Evolutionary conservation across 805 yeast genomes (phyloP).

Genomic region (Pichia cephalocereana): DNA sequence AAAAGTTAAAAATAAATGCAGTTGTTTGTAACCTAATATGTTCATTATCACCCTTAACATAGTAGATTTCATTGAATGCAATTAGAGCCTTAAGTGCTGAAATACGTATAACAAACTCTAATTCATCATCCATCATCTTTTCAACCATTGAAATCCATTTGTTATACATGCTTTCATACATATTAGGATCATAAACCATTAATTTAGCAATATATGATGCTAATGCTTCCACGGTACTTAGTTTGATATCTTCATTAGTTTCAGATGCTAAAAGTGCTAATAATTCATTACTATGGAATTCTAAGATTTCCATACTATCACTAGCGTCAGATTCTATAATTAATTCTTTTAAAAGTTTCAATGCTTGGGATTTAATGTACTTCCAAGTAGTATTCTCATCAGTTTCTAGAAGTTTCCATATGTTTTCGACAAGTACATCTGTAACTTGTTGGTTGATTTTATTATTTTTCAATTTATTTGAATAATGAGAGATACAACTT

Average conservation of each 20-base stretch:
- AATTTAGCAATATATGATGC: slow-evolving; percentile 32
- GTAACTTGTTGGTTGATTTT: not conserved
- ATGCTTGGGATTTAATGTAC: slow-evolving; percentile 34
- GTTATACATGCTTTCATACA: slow-evolving; percentile 10
- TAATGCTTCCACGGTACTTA: slow-evolving; percentile 41
- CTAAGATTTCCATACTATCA: not conserved
- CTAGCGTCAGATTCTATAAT: slow-evolving; percentile 4
- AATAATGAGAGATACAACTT: slow-evolving; percentile 29
- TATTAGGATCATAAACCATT: not conserved
- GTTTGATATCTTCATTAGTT: slow-evolving; percentile 26
- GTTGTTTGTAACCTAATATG: slow-evolving; percentile 2
- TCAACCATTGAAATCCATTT: slow-evolving; percentile 24
- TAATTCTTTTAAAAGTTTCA: slow-evolving; percentile 26
- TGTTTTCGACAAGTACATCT: slow-evolving; percentile 1
- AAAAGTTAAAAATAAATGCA: slow-evolving; percentile 23
- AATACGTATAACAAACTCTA: slow-evolving; percentile 36
- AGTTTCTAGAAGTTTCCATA: slow-evolving; percentile 21
- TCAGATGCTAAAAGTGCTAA: slow-evolving; percentile 19
- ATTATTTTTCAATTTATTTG: not conserved
- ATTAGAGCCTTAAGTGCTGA: slow-evolving; percentile 37
- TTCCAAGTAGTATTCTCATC: slow-evolving; percentile 26
- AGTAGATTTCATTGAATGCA: slow-evolving; percentile 20
- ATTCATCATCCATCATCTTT: slow-evolving; percentile 30
- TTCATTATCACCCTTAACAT: not conserved
- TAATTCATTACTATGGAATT: slow-evolving; percentile 16